Conservation (phyloP, 2,329 filamentous ascomycete species). For the Aspergillus proliferans region DNA sequence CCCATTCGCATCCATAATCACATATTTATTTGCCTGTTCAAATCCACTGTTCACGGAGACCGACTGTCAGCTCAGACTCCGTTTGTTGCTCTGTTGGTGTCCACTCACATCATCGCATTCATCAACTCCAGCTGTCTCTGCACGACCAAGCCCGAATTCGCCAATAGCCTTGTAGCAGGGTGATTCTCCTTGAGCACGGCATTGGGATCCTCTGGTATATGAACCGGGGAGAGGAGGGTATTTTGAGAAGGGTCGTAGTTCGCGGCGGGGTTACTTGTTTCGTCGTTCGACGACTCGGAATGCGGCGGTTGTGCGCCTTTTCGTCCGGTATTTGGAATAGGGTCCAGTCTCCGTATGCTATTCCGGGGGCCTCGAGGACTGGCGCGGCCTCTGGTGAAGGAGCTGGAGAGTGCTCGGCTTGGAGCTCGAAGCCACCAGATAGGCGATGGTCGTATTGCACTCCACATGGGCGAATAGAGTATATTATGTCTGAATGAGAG, state of each 20-base stretch:
- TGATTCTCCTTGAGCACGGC: conserved; percentile 54
- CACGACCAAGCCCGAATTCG: conserved; percentile 57
- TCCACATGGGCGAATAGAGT: conserved; percentile 23
- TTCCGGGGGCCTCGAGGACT: conserved; percentile 25
- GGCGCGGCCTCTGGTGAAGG: conserved; percentile 18
- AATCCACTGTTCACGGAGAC: conserved; percentile 42
- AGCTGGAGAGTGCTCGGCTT: conserved; percentile 21
- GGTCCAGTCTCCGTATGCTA: conserved; percentile 21
- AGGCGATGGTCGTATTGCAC: conserved; percentile 16
- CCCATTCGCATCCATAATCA: conserved; percentile 59
- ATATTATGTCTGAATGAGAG: not conserved
- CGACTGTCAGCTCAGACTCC: not conserved
- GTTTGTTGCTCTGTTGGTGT: not conserved
- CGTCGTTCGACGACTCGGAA: conserved; percentile 5
- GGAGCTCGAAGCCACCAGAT: conserved; percentile 14
- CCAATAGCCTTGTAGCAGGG: conserved; percentile 52
- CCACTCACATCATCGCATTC: conserved; percentile 52
- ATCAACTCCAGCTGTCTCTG: conserved; percentile 60
- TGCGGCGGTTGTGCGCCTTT: conserved; percentile 3
- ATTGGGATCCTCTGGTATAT: conserved; percentile 56
- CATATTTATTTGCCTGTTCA: conserved; percentile 61
- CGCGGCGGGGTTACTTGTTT: conserved; percentile 24
- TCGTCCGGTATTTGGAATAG: conserved; percentile 8
- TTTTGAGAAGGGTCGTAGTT: conserved; percentile 38
- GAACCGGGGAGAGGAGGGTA: conserved; percentile 53